Conservation (phyloP, 441 rosid species). For the Caryocar brasiliense region DNA sequence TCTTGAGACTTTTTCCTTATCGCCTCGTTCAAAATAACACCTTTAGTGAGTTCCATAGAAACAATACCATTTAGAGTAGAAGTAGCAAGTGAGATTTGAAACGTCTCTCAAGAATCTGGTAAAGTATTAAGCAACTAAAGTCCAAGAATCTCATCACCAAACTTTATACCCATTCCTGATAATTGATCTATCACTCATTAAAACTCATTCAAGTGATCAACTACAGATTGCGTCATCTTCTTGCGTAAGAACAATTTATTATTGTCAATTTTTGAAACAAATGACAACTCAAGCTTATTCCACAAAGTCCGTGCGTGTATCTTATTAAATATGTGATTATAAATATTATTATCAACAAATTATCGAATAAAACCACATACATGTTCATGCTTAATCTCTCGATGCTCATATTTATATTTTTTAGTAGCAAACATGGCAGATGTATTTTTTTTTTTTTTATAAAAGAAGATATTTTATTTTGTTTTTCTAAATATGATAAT, state of each 20-base stretch:
- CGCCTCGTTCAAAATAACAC: no score
- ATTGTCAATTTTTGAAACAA: not conserved
- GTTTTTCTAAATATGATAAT: not conserved
- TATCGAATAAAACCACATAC: not conserved
- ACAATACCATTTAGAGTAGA: no score
- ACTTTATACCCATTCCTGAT: no score
- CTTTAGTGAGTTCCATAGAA: no score
- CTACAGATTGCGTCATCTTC: not conserved
- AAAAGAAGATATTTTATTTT: not conserved
- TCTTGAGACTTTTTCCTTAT: no score
- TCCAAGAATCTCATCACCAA: no score
- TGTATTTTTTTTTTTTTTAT: not conserved
- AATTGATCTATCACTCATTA: no score
- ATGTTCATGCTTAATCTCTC: not conserved
- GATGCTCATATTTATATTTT: not conserved
- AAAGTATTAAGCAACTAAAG: no score
- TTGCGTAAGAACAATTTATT: not conserved
- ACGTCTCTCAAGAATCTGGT: no score
- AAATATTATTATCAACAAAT: not conserved
- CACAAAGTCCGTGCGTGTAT: not conserved
- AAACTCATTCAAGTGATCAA: no score
- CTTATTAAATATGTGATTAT: not conserved
- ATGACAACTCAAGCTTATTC: not conserved
- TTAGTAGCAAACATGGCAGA: not conserved
- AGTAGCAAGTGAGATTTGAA: no score